Percentiles rank a stretch among this genome's conserved stretches.
Conservation (phyloP, 768 basidiomycete genomes). For the Suillus subalutaceus region DNA sequence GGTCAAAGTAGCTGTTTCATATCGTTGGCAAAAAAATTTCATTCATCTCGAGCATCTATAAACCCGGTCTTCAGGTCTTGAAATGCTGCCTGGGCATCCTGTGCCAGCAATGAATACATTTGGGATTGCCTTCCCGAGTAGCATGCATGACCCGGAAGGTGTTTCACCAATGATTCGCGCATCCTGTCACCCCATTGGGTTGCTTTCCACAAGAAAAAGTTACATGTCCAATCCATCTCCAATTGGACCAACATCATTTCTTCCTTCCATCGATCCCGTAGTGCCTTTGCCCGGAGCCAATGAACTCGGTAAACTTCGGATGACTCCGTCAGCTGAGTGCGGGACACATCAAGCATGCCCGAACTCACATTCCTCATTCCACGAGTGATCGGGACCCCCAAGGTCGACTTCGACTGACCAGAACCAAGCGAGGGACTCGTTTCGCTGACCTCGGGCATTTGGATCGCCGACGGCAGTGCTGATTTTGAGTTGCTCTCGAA, state of each 20-base stretch:
- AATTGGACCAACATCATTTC: constrained; percentile 1
- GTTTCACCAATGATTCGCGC: background rate
- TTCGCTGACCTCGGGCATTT: too few relatives aligned
- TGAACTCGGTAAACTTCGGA: constrained; percentile 10
- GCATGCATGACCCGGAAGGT: background rate
- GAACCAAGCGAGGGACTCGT: too few relatives aligned
- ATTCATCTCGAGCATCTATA: background rate
- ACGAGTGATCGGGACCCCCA: background rate
- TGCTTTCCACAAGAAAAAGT: background rate
- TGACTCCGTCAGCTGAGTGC: background rate
- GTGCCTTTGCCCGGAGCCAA: constrained; percentile 12
- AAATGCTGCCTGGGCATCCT: background rate
- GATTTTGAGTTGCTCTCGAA: too few relatives aligned
- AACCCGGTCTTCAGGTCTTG: background rate
- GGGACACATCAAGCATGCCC: background rate
- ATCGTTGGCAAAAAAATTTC: too few relatives aligned
- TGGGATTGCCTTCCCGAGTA: background rate
- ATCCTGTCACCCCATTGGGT: background rate
- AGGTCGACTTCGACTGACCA: background rate
- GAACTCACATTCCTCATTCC: background rate
- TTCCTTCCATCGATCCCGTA: constrained; percentile 7
- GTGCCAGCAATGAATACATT: background rate
- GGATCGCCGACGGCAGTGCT: too few relatives aligned
- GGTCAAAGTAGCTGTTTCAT: too few relatives aligned
- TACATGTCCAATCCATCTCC: background rate